A percentile compares a stretch with the other conserved stretches of the same genome.
Evolutionary conservation across 805 yeast species (phyloP).

Genomic region (Metschnikowia baotianmanensis): DNA sequence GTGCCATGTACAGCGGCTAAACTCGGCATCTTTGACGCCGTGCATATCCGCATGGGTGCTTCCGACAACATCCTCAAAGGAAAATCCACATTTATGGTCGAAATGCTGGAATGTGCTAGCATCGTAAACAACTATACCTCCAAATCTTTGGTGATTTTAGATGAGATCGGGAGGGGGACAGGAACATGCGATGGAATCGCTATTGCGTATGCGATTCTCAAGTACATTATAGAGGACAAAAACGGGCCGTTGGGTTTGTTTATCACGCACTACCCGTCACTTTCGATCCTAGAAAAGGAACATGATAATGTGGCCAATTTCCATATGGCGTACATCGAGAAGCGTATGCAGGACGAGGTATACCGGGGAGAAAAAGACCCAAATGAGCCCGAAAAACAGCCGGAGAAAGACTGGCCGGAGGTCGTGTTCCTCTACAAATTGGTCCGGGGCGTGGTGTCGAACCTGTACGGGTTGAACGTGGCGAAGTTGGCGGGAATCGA

Average conservation of each 20-base stretch:
- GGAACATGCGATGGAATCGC: slow-evolving; percentile 70
- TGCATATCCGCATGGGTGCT: slow-evolving; percentile 85
- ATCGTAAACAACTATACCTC: slow-evolving; percentile 54
- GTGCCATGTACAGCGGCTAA: slow-evolving; percentile 64
- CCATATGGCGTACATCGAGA: slow-evolving; percentile 66
- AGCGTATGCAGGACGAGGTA: slow-evolving; percentile 24
- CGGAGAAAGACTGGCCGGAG: slow-evolving; percentile 31
- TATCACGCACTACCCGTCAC: slow-evolving; percentile 79
- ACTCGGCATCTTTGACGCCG: slow-evolving; percentile 69
- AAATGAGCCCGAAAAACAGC: too few relatives aligned
- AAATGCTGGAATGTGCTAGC: slow-evolving; percentile 61
- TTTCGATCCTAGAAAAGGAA: slow-evolving; percentile 49
- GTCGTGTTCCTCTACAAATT: slow-evolving; percentile 39
- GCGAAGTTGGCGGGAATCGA: slow-evolving; percentile 73
- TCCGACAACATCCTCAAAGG: slow-evolving; percentile 72
- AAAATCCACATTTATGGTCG: slow-evolving; percentile 81
- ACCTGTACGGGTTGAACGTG: slow-evolving; percentile 83
- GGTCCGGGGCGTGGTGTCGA: slow-evolving; percentile 39
- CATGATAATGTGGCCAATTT: slow-evolving; percentile 51
- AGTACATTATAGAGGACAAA: slow-evolving; percentile 46
- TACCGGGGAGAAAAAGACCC: too few relatives aligned
- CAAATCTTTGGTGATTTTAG: slow-evolving; percentile 61
- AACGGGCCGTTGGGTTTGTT: slow-evolving; percentile 61
- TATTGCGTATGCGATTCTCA: slow-evolving; percentile 70
- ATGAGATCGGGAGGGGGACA: slow-evolving; percentile 85